A percentile compares a stretch with the other conserved stretches of the same genome.
Evolutionary conservation across 495 filamentous ascomycete species (phyloP).

Genomic region (Hypoxylon cercidicola): DNA sequence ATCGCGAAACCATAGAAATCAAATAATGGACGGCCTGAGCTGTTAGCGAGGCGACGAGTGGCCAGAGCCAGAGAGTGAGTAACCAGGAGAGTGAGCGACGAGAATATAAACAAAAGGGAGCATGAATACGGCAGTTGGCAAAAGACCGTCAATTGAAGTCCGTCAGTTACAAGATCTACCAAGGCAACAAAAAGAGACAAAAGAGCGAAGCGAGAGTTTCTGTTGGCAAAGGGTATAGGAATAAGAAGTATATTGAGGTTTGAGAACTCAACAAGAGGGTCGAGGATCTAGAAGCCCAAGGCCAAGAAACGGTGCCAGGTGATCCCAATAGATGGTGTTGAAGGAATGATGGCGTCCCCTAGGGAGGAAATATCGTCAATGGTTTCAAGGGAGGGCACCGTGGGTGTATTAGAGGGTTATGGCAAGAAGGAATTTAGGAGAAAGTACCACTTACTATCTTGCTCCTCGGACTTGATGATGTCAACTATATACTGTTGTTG

Average conservation of each 20-base stretch:
- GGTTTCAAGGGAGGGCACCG: conserved; percentile 28
- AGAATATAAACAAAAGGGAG: conserved; percentile 29
- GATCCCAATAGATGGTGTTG: conserved; percentile 13
- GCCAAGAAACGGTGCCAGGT: conserved; percentile 19
- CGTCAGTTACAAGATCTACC: conserved; percentile 21
- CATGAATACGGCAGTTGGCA: conserved; percentile 23
- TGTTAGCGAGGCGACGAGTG: conserved; percentile 29
- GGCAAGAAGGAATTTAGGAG: neutral
- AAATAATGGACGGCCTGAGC: conserved; percentile 31
- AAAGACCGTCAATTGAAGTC: conserved; percentile 21
- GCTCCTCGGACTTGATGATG: conserved; percentile 4
- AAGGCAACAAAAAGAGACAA: conserved; percentile 29
- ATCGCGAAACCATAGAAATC: conserved; percentile 10
- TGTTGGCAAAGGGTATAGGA: conserved; percentile 18
- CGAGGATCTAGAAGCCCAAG: conserved; percentile 1
- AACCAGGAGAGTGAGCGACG: conserved; percentile 26
- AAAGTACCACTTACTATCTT: conserved; percentile 9
- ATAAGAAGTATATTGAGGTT: conserved; percentile 27
- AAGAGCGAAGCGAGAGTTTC: conserved; percentile 20
- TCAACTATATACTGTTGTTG: neutral
- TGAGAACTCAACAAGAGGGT: neutral
- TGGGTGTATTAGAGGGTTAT: neutral
- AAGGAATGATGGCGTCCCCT: conserved; percentile 43
- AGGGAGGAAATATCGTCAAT: conserved; percentile 31
- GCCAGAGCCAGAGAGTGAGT: conserved; percentile 23